Base-by-base conservation (phyloP, 371 early-diverging fungal species). In the Rhizopus sp. region DNA sequence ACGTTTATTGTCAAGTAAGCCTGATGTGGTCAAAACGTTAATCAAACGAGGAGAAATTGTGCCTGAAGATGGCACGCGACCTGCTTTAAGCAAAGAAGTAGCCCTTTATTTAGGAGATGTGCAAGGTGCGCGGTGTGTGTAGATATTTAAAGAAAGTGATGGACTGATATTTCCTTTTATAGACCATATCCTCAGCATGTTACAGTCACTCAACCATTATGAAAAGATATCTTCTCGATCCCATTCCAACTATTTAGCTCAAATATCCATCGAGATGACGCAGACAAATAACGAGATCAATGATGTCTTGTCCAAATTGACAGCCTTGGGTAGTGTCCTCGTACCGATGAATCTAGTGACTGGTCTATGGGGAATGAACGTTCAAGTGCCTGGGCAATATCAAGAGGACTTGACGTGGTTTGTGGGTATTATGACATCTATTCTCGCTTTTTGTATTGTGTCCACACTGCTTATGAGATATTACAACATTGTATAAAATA, bases 231-330 rank as follows among this genome's bases (percentile, higher is more conserved):
- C 97, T 4, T 88, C 91, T 2, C 78, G 97, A 17, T 87, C 95
- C 0, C 98, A 98, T 68, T 87, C 91, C 10, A 98, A 96, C 62
- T 98, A 98, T 60, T 75, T 98, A 55, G 99, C 98, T 1, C 95
- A 96, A 61, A 97, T 98, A 37, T 90, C 90, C 3, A 93, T 98
- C 40, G 98, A 97, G 70, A 90, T 98, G 68, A 98, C 97, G 7
- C 92, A 94, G 66, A 87, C 95, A 5, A 92, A 93, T 37, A 95
- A 95, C 69, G 72, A 88, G 53, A 95, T 95, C 37, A 94, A 95
- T 62, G 93, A 92, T 48, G 91, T 94, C 0, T 86, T 96, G 10
- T 90, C 93, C 41, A 90, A 89, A 49, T 77, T 98, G 69, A 96
- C 97, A 13, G 92, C 93, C 9, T 66, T 96, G 53, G 98, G 96